Evolutionary conservation across 169 alveolate species (phyloP).

Genomic region (Eimeria praecox): DNA sequence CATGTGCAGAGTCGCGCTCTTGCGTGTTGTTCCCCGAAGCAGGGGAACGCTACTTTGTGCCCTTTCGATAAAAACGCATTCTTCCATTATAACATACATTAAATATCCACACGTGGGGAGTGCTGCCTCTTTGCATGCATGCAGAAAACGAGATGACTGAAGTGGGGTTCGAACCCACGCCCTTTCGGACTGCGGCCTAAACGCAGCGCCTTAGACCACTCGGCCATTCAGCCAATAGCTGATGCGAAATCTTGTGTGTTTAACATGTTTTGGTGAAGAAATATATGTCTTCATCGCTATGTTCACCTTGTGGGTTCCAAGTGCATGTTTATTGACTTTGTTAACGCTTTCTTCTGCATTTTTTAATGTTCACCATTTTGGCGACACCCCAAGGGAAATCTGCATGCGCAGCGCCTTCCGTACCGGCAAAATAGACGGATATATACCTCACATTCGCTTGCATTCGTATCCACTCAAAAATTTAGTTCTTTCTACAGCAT

Average conservation of each 20-base stretch:
- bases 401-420: constrained; percentile 17
- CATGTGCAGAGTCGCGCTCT: too few species aligned
- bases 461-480: neutral
- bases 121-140: too few species aligned
- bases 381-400: neutral
- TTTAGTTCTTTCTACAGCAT: too few species aligned
- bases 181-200: constrained; percentile 99
- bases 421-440: neutral
- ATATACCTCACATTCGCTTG: neutral
- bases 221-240: constrained; percentile 23
- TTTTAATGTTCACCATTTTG: neutral
- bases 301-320: neutral
- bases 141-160: too few species aligned
- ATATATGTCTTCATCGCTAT: neutral
- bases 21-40: too few species aligned
- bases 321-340: neutral
- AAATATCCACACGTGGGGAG: too few species aligned
- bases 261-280: neutral
- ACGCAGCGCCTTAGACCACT: constrained; percentile 99
- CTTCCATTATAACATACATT: neutral
- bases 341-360: neutral
- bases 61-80: too few species aligned
- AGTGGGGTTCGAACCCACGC: constrained; percentile 99
- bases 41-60: too few species aligned
- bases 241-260: neutral